Conservation (phyloP, 2,329 filamentous ascomycete species). For the Arthrinium puccinioides region DNA sequence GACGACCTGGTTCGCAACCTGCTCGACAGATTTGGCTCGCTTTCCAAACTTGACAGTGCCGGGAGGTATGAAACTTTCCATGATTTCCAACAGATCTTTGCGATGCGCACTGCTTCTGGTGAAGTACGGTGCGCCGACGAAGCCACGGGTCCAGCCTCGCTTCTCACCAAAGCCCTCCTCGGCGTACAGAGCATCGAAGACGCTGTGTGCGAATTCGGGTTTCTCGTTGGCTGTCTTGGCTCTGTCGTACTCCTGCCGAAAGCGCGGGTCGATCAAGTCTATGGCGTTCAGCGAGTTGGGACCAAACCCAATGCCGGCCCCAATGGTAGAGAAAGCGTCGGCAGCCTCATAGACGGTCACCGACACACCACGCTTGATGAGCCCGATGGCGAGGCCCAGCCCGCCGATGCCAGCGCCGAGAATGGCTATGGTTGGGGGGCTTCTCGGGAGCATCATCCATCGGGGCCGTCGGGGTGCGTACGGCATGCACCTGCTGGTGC, state of each 20-base stretch:
- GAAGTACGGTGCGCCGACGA: constrained; percentile 27
- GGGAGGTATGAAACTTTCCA: constrained; percentile 24
- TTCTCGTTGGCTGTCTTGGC: constrained; percentile 30
- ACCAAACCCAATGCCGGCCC: constrained; percentile 27
- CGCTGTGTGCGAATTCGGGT: constrained; percentile 26
- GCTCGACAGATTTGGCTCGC: constrained; percentile 14
- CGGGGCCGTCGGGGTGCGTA: not conserved
- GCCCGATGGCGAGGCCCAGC: constrained; percentile 20
- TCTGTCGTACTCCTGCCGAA: constrained; percentile 28
- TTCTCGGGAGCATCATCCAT: not conserved
- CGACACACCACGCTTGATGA: constrained; percentile 17
- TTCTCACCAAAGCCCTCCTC: constrained; percentile 31
- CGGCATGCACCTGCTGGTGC: not conserved
- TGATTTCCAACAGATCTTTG: constrained; percentile 32
- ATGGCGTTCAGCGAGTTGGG: constrained; percentile 34
- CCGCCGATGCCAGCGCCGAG: constrained; percentile 22
- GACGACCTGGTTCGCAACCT: constrained; percentile 12
- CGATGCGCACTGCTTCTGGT: constrained; percentile 32
- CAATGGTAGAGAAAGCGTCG: constrained; percentile 15
- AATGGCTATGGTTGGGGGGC: constrained; percentile 14
- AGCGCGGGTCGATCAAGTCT: constrained; percentile 29
- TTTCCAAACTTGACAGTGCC: constrained; percentile 18
- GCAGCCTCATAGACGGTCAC: constrained; percentile 20
- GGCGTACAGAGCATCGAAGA: constrained; percentile 32
- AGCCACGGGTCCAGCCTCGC: constrained; percentile 26